Evolutionary conservation across 2,329 filamentous ascomycete species (phyloP), one percentile per base, ranked within the genome.

Genomic region (Pleomassaria siparia): DNA sequence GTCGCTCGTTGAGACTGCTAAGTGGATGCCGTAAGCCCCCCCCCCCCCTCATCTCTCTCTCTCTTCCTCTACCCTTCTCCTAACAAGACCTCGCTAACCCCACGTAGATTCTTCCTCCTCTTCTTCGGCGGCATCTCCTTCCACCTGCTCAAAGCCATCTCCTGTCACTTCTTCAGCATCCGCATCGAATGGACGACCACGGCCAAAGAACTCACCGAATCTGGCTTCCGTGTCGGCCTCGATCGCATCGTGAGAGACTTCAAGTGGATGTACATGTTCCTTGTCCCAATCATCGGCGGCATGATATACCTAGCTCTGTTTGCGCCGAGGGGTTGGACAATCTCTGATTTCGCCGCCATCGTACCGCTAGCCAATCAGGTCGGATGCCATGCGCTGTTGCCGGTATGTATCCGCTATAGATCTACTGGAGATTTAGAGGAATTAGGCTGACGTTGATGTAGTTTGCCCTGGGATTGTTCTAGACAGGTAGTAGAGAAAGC

Each of bases 101-200:
- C n/a, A 22, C 20, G 18, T 30, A 57, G 54, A 4, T 76, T 84
- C 74, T 77, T 91, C 43, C 84, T 85, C 53, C 85, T 92, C 67
- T 94, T 92, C 78, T 77, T 94, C 20, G 89, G 89, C 41, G 89
- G 89, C 30, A 78, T 92, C 42, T 88, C 85, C 2, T 81, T 92
- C 42, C 88, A 92, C 72, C 82, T 94, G 44, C 88, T 84, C 30
- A 86, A 91, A 70, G 88, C 89, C 4, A 77, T 94, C 40, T 73
- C 92, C 41, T 80, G 85, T 5, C 89, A 94, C 74, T 89, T 91
- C 84, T 89, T 92, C 67, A 85, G 88, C 73, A 83, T 92, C 63
- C 80, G 91, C 72, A 92, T 92, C 85, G 83, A 82, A 3, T 92
- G 89, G 88, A 88, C 88, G 39, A 83, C 88, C 1, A 94, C 89